Base-by-base conservation (phyloP, 306 rosid genomes). In the Lathyrus sativus region DNA sequence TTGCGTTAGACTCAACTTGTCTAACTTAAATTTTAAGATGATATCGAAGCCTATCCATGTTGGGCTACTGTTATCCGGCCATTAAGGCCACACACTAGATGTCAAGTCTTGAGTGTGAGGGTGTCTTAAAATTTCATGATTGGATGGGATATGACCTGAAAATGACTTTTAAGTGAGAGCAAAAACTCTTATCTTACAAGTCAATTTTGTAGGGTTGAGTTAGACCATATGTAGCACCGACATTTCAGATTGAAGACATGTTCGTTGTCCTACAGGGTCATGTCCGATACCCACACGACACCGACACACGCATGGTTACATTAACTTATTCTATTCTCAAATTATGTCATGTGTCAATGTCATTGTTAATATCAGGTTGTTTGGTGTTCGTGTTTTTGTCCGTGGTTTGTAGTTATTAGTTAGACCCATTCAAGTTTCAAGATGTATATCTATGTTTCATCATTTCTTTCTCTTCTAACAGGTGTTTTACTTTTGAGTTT, bases 401-500 rank as follows among this genome's bases (percentile, higher is more conserved):
- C 0, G 3, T 46, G 22, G 3, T 49, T 49, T 13, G 4, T 9
- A 48, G 54, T 14, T 49, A 49, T 11, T 7, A 15, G 54, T 48
- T 49, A 49, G 12, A 49, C 10, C 13, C 57, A 53, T 53, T 12
- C 33, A 53, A 11, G 10, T 9, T 53, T 53, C 2, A 53, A 53
- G 58, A 53, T 53, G 2, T 22, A 38, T 48, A 71, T 49, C 19
- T 41, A 29, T 44, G 42, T 17, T 65, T 67, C 22, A 66, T 67
- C 6, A 45, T 33, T 19, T 41, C 44, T 39, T 72, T 35, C 17
- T 75, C 9, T 29, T 51, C 11, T 48, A 14, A 31, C 78, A 93
- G 97, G 99, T 62, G 37, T 88, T 38, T 46, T 90, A 76, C 71
- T 87, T 12, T 76, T 88, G 74, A 80, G 91, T 80, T 90, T 84